Conservation (phyloP, 2,329 filamentous ascomycete genomes). For the Alternaria solani region DNA sequence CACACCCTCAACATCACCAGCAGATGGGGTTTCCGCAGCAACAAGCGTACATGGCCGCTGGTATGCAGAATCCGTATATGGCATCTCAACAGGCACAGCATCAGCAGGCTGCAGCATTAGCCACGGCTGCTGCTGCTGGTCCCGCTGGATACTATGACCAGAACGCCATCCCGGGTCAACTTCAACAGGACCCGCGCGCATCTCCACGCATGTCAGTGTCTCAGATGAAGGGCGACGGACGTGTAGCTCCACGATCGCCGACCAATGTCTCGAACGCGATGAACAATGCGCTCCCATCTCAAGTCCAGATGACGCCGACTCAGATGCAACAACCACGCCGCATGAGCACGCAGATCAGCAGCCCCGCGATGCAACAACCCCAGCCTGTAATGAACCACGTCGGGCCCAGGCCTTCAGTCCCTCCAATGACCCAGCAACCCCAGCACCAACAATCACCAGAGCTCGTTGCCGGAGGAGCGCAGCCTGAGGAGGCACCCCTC, state of each 20-base stretch:
- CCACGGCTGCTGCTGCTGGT: conserved; percentile 88
- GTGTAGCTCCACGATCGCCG: conserved; percentile 77
- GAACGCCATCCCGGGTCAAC: conserved; percentile 67
- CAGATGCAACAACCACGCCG: conserved; percentile 49
- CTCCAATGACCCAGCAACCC: conserved; percentile 65
- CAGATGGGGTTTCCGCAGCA: conserved; percentile 80
- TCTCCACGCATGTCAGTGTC: conserved; percentile 79
- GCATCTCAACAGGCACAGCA: conserved; percentile 86
- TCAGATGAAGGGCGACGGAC: conserved; percentile 72
- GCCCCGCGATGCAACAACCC: conserved; percentile 68
- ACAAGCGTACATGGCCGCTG: conserved; percentile 73
- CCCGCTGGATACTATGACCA: conserved; percentile 72
- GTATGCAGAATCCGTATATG: conserved; percentile 79
- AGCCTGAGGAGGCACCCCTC: conserved; percentile 86
- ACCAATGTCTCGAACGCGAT: conserved; percentile 71
- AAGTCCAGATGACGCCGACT: conserved; percentile 51
- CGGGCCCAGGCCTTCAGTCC: conserved; percentile 61
- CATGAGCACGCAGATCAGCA: conserved; percentile 54
- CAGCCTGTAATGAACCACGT: conserved; percentile 79
- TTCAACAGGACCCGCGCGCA: conserved; percentile 63
- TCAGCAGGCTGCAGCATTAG: conserved; percentile 95
- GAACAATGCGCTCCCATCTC: conserved; percentile 50
- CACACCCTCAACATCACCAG: conserved; percentile 68
- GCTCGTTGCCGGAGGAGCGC: conserved; percentile 69
- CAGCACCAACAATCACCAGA: conserved; percentile 82